Evolutionary conservation across 2,329 filamentous ascomycete species (phyloP).

Genomic region (Ceratocystis eucalypticola): DNA sequence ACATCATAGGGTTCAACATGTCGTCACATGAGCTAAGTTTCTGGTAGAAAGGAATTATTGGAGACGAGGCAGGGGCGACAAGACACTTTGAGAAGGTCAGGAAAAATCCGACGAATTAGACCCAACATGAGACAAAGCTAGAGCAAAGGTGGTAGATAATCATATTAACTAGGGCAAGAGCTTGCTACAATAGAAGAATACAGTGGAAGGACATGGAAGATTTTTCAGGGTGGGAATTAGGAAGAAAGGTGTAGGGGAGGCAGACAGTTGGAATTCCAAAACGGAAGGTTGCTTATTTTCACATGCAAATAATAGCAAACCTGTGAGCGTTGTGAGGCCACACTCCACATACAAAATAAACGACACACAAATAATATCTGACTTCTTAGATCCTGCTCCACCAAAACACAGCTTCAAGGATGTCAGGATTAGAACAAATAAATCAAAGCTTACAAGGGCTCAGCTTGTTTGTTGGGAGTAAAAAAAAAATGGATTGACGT

Average conservation of each 20-base stretch:
- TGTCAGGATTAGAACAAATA: neutral
- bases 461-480: neutral
- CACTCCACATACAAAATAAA: neutral
- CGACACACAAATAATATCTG: neutral
- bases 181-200: neutral
- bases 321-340: neutral
- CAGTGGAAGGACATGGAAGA: slow-evolving; percentile 1
- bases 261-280: neutral
- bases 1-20: neutral
- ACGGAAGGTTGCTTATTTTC: slow-evolving; percentile 1
- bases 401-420: neutral
- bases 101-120: neutral
- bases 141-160: neutral
- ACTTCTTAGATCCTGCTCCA: neutral
- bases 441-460: neutral
- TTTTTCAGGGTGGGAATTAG: neutral
- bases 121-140: neutral
- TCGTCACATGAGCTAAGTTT: neutral
- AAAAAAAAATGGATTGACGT: neutral
- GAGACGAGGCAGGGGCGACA: neutral
- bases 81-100: neutral
- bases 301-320: slow-evolving; percentile 1
- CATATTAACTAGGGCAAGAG: neutral
- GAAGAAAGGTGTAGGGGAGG: neutral
- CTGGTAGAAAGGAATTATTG: neutral